phyloP scores from a whole-genome alignment of 768 basidiomycete species.

The Phaeotremella skinneri region DNA sequence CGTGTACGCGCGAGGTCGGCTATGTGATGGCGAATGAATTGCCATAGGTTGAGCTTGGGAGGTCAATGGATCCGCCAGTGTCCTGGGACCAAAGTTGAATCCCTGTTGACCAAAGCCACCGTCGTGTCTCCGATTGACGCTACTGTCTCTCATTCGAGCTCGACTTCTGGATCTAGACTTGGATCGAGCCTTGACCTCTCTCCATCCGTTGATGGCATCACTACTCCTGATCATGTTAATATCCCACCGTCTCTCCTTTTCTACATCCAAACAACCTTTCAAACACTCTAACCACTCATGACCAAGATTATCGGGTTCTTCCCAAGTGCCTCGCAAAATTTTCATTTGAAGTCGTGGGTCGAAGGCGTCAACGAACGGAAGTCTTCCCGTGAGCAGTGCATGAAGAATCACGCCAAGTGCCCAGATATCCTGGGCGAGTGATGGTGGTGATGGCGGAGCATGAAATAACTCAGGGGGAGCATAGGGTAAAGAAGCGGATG shows the following conservation, averaged over 20 bases:
- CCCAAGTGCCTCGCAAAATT: slow-evolving; percentile 71
- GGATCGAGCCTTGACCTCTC: slow-evolving; percentile 39
- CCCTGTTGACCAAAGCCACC: slow-evolving; percentile 11
- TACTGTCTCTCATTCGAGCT: slow-evolving; percentile 15
- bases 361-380: slow-evolving; percentile 85
- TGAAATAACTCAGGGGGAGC: slow-evolving; percentile 82
- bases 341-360: slow-evolving; percentile 90
- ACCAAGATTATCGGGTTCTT: slow-evolving; percentile 51
- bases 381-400: slow-evolving; percentile 72
- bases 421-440: slow-evolving; percentile 90
- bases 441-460: slow-evolving; percentile 53
- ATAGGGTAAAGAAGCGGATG: slow-evolving; percentile 85
- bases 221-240: slow-evolving; percentile 71
- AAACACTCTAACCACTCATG: slow-evolving; percentile 58
- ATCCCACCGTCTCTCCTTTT: slow-evolving; percentile 68
- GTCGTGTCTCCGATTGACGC: slow-evolving; percentile 2
- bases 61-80: neutral
- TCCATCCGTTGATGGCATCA: slow-evolving; percentile 49
- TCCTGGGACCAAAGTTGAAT: slow-evolving; percentile 4
- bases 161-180: slow-evolving; percentile 30
- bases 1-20: neutral
- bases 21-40: slow-evolving; percentile 15
- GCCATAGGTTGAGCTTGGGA: slow-evolving; percentile 12
- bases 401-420: slow-evolving; percentile 88
- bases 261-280: slow-evolving; percentile 72